These are phyloP conservation scores for Lachancea meyersii DNA, from an alignment of 805 yeast genomes.

Conservation along the genomic window DNA sequence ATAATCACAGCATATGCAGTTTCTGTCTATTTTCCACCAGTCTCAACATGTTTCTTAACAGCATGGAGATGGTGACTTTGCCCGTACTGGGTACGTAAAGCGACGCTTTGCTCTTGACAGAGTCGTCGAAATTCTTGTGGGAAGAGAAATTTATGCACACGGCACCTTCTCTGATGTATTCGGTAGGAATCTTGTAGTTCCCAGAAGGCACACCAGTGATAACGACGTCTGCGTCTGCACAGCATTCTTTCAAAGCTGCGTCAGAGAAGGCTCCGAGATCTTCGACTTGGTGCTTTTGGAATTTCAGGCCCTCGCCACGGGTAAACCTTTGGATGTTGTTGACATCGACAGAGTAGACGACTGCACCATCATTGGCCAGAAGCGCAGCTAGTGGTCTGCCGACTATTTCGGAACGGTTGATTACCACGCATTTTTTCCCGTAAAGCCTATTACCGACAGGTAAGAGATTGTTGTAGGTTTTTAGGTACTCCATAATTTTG, in stretches of 20 bases:
- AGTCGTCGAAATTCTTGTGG: slow-evolving; percentile 78
- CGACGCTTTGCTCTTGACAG: slow-evolving; percentile 79
- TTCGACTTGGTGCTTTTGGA: slow-evolving; percentile 75
- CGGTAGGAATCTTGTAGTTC: slow-evolving; percentile 77
- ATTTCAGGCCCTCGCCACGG: slow-evolving; percentile 83
- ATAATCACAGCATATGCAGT: slow-evolving; percentile 2
- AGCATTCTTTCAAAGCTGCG: slow-evolving; percentile 49
- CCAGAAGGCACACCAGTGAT: slow-evolving; percentile 94
- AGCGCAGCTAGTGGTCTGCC: slow-evolving; percentile 96
- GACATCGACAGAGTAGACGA: slow-evolving; percentile 86
- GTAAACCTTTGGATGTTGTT: slow-evolving; percentile 86
- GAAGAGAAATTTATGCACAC: slow-evolving; percentile 86
- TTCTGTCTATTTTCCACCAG: slow-evolving; percentile 58
- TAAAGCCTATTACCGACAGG: slow-evolving; percentile 88
- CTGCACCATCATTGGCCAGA: slow-evolving; percentile 95
- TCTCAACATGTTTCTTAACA: slow-evolving; percentile 80
- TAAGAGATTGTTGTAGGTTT: slow-evolving; percentile 74
- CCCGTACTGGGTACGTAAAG: slow-evolving; percentile 94
- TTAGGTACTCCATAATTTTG: slow-evolving; percentile 83
- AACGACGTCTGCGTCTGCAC: slow-evolving; percentile 77
- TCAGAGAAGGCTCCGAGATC: slow-evolving; percentile 42
- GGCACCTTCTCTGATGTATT: slow-evolving; percentile 77
- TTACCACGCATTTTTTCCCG: slow-evolving; percentile 86
- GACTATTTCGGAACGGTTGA: slow-evolving; percentile 92
- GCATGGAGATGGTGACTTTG: slow-evolving; percentile 93